phyloP scores from a whole-genome alignment of 2,329 filamentous ascomycete species.

The Sclerotinia nivalis region DNA sequence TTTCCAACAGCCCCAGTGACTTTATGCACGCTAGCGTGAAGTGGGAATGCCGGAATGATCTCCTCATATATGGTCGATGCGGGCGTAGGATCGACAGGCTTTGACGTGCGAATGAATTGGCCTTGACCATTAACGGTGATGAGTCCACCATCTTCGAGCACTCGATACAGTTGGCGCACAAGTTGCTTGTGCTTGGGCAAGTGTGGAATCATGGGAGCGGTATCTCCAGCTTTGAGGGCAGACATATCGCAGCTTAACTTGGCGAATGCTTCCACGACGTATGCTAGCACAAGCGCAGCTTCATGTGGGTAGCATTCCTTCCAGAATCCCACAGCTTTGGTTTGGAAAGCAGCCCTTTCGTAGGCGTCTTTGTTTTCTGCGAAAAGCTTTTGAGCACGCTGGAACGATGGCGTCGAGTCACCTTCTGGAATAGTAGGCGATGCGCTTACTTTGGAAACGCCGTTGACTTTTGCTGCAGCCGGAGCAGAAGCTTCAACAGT shows the following conservation, averaged over 20 bases:
- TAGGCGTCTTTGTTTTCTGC: neutral
- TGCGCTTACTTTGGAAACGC: neutral
- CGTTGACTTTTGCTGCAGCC: neutral
- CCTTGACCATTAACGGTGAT: constrained; percentile 18
- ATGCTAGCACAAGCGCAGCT: constrained; percentile 39
- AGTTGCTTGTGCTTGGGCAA: constrained; percentile 39
- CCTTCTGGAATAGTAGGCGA: neutral
- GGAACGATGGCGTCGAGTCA: neutral
- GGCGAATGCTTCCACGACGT: constrained; percentile 41
- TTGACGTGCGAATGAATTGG: constrained; percentile 26
- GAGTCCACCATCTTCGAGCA: constrained; percentile 38
- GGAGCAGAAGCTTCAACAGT: neutral
- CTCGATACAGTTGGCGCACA: constrained; percentile 35
- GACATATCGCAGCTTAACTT: constrained; percentile 38
- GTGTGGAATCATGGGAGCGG: constrained; percentile 30
- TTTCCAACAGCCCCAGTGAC: constrained; percentile 31
- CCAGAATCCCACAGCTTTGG: constrained; percentile 35
- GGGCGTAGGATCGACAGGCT: constrained; percentile 21
- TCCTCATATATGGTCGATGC: constrained; percentile 34
- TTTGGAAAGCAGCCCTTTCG: constrained; percentile 14
- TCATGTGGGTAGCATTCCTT: constrained; percentile 38
- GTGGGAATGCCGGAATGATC: constrained; percentile 39
- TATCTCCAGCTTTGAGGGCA: constrained; percentile 29
- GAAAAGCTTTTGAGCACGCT: neutral
- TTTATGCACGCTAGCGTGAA: constrained; percentile 36